Evolutionary conservation across 257 asterid genomes (phyloP).

Genomic region (Solanum commersonii): DNA sequence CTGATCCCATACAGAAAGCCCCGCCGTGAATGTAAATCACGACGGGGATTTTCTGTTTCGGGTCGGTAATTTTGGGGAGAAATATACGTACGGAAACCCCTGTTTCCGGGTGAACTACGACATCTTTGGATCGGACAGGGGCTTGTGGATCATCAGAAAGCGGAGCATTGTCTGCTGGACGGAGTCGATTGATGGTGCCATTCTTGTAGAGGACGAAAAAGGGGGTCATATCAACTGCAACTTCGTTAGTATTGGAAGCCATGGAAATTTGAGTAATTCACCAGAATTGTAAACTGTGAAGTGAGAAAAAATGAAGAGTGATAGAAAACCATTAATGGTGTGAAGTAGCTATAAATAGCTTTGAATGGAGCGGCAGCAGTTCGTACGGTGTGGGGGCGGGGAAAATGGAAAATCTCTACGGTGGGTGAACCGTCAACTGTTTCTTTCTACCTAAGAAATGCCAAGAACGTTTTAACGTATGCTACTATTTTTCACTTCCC

Average conservation of each 20-base stretch:
- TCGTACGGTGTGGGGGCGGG: background rate
- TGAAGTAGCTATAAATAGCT: background rate
- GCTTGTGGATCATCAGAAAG: conserved; percentile 29
- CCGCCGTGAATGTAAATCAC: conserved; percentile 59
- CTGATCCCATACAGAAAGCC: conserved; percentile 46
- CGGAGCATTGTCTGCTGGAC: conserved; percentile 1
- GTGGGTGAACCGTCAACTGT: background rate
- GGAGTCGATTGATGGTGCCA: conserved; percentile 20
- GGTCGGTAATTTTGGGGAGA: conserved; percentile 24
- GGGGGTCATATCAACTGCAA: conserved; percentile 28
- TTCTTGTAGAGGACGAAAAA: conserved; percentile 30
- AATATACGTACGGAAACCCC: conserved; percentile 39
- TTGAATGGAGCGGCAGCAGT: background rate
- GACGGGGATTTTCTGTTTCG: conserved; percentile 30
- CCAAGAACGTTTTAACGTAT: background rate
- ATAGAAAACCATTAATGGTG: background rate
- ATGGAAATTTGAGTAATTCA: background rate
- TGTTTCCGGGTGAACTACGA: conserved; percentile 24
- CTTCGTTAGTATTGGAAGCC: conserved; percentile 22
- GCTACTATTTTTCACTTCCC: background rate
- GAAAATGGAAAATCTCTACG: background rate
- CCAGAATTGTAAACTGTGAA: background rate
- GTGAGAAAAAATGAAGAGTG: background rate
- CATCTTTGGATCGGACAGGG: conserved; percentile 42
- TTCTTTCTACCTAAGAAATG: background rate